Evolutionary conservation across 2,329 filamentous ascomycete genomes (phyloP), one percentile per base, ranked within the genome.

Genomic region (Penicillium sp.): DNA sequence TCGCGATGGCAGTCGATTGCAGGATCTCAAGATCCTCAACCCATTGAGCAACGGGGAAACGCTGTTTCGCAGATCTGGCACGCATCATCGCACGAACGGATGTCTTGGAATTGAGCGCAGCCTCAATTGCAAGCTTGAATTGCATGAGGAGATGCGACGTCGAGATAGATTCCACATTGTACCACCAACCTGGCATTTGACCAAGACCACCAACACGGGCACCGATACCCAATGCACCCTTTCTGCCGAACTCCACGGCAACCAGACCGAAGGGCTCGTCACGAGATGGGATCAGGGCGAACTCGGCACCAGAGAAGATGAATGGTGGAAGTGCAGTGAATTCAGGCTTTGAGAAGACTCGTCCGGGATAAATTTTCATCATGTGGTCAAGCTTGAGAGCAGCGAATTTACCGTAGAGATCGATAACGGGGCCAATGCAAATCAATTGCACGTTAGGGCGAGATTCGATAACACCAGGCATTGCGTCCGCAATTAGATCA

Each of bases 171-270:
- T 88, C 86, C 56, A 88, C 82, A 0, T 85, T 87, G 68, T 83
- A 88, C 85, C 85, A 88, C 82, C 85, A 87, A 33, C 86, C 86
- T 16, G 86, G 86, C 84, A 88, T 87, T 66, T 86, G 83, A 33
- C 85, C 84, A 30, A 88, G 76, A 57, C 85, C 85, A 65, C 85
- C 85, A 42, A 88, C 86, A 54, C 84, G 78, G 17, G 84, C 83
- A 50, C 85, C 86, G 53, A 88, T 84, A 69, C 85, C 85, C 33
- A 88, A 76, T 11, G 85, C 86, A 64, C 85, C 86, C 70, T 88
- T 88, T 37, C 86, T 78, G 56, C 85, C 85, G 61, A 88, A 88
- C 62, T 88, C 85, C 46, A 88, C 85, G 22, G 85, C 85, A 10
- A 88, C 85, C 41, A 88, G 75, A 45, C 85, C 86, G 62, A 88